These are phyloP conservation scores for Phoenix roebelenii DNA, from an alignment of 176 grass and related monocot species.

Conservation along the genomic window DNA sequence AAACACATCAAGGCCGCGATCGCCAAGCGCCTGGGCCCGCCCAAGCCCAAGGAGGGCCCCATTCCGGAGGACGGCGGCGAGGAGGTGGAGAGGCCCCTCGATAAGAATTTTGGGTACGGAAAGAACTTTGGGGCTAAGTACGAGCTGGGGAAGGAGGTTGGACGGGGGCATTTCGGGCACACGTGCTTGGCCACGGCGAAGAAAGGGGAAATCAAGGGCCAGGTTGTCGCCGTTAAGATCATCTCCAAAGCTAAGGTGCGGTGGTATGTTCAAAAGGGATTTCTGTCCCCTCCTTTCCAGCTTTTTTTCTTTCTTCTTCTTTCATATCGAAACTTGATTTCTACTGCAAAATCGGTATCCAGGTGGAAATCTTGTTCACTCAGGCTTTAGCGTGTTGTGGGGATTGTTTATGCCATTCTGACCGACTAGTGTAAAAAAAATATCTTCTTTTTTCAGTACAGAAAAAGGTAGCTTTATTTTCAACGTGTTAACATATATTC, in stretches of 20 bases:
- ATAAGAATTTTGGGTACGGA: slow-evolving; percentile 17
- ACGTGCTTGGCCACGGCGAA: slow-evolving; percentile 10
- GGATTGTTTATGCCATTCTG: too few species aligned
- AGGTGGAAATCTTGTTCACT: too few species aligned
- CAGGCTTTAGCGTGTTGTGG: too few species aligned
- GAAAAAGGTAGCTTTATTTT: too few species aligned
- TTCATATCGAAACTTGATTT: background rate
- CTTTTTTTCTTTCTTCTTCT: background rate
- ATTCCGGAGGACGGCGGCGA: background rate
- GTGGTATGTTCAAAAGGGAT: background rate
- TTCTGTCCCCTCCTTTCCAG: too few species aligned
- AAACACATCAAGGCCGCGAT: slow-evolving; percentile 18
- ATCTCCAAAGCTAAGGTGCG: slow-evolving; percentile 20
- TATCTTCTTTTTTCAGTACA: too few species aligned
- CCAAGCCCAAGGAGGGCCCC: slow-evolving; percentile 16
- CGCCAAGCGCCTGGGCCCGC: slow-evolving; percentile 2
- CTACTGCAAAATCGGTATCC: too few species aligned
- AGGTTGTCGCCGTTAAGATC: slow-evolving; percentile 14
- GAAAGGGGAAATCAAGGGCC: slow-evolving; percentile 8
- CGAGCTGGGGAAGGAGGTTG: slow-evolving; percentile 10
- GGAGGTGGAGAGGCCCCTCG: slow-evolving; percentile 3
- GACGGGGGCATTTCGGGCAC: slow-evolving; percentile 15
- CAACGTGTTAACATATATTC: too few species aligned
- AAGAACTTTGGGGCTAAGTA: slow-evolving; percentile 16
- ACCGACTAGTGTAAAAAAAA: too few species aligned